phyloP scores from a whole-genome alignment of 2,329 filamentous ascomycete species.

The Beauveria sp. region DNA sequence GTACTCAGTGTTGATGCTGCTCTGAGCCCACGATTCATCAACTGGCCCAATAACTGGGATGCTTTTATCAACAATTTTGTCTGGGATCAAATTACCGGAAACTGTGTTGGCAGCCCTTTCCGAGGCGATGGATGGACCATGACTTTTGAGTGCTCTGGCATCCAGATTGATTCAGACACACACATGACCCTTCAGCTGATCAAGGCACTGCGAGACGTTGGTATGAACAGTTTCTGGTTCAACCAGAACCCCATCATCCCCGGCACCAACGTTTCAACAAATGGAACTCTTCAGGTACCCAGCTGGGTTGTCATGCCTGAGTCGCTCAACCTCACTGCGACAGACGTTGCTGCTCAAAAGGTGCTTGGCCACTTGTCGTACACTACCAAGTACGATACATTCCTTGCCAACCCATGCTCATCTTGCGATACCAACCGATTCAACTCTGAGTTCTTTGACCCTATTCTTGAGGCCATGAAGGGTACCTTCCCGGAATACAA shows the following conservation, averaged over 20 bases:
- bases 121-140: slow-evolving; percentile 29
- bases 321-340: slow-evolving; percentile 27
- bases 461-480: slow-evolving; percentile 30
- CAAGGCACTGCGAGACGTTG: slow-evolving; percentile 30
- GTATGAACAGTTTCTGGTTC: slow-evolving; percentile 31
- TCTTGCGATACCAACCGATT: slow-evolving; percentile 29
- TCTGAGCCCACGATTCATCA: slow-evolving; percentile 31
- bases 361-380: slow-evolving; percentile 28
- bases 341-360: slow-evolving; percentile 24
- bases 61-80: slow-evolving; percentile 31
- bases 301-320: slow-evolving; percentile 34
- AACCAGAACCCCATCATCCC: slow-evolving; percentile 32
- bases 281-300: slow-evolving; percentile 18
- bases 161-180: slow-evolving; percentile 30
- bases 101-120: slow-evolving; percentile 25
- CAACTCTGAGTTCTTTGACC: slow-evolving; percentile 28
- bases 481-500: slow-evolving; percentile 31
- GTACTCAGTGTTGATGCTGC: slow-evolving; percentile 24
- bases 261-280: slow-evolving; percentile 22
- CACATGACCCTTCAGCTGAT: slow-evolving; percentile 32
- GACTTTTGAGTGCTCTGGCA: slow-evolving; percentile 28
- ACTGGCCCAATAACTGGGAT: slow-evolving; percentile 31
- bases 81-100: slow-evolving; percentile 30
- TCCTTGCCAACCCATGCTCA: slow-evolving; percentile 28
- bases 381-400: slow-evolving; percentile 30